Evolutionary conservation across 352 stramenopile genomes (phyloP).

Genomic region (Globisporangium takayamanum): DNA sequence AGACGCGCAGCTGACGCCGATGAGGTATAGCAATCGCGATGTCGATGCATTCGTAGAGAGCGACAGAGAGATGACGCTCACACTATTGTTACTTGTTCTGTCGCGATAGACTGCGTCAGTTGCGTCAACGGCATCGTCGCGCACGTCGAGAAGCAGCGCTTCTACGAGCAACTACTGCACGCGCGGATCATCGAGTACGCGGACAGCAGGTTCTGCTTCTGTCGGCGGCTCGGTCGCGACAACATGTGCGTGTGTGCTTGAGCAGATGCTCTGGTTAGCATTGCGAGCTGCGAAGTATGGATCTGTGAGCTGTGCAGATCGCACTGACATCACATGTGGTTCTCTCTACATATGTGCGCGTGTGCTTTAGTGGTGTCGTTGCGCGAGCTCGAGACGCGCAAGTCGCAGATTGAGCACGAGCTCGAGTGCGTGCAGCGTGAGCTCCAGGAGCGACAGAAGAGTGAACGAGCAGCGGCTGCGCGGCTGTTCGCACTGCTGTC

Average conservation of each 20-base stretch:
- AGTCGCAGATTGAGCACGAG: conserved; percentile 36
- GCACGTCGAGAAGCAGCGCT: conserved; percentile 7
- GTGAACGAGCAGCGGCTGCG: neutral
- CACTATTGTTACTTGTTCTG: neutral
- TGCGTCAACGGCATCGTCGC: conserved; percentile 1
- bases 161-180: conserved; percentile 8
- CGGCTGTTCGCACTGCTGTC: conserved; percentile 14
- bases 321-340: too few species aligned
- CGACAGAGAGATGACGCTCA: neutral
- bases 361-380: conserved; percentile 32
- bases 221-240: conserved; percentile 23
- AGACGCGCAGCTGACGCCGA: neutral
- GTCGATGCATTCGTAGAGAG: neutral
- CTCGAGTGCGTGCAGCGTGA: conserved; percentile 16
- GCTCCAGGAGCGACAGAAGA: conserved; percentile 11
- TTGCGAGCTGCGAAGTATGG: neutral
- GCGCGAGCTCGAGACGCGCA: conserved; percentile 45
- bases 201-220: neutral
- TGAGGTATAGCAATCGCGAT: neutral
- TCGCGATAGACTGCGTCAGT: conserved; percentile 18
- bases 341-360: neutral
- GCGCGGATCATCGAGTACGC: neutral
- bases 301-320: too few species aligned
- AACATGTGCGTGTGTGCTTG: conserved; percentile 20
- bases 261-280: neutral